Base-by-base conservation (phyloP, 208 protist species). In the Leishmania turanica region DNA sequence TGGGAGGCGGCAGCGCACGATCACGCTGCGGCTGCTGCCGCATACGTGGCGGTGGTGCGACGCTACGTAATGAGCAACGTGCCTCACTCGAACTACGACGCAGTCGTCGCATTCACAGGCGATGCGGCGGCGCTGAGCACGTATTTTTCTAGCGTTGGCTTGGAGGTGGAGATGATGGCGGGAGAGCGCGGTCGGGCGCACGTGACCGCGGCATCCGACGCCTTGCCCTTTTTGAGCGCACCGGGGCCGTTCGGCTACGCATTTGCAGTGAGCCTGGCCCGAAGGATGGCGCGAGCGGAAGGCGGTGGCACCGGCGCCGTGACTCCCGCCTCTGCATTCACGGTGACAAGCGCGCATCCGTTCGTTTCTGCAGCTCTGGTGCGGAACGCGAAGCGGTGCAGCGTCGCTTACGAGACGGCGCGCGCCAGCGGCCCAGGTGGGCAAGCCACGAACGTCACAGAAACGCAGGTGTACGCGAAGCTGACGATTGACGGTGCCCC, bases 391-490 rank as follows among this genome's bases (percentile, higher is more conserved):
- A 47, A 86, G 15, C 93, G 95, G 65, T 79, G 81, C 58, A 65
- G 13, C 8, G 83, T 96, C 47, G 75, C 81, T 4, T 97, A 92
- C 87, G 94, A 97, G 15, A 94, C 92, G 47, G 92, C 93, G 21
- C 91, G 94, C 21, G 86, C 93, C 49, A 96, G 93, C 79, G 93
- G 93, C 21, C 96, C 96, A 0, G 96, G 96, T 45, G 96, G 96
- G 53, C 96, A 98, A 83, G 94, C 96, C 6, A 89, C 87, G 4
- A 98, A 98, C 73, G 94, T 97, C 3, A 86, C 92, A 0, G 94
- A 98, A 84, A 98, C 94, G 21, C 96, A 97, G 78, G 88, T 98
- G 34, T 92, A 91, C 62, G 93, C 93, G n/a, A 91, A 91, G 85
- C 82, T 97, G 62, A 68, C 21, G 37, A 94, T 98, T 73, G 93